phyloP scores from a whole-genome alignment of 2,329 filamentous ascomycete genomes.

The Trichoderma asperellum region DNA sequence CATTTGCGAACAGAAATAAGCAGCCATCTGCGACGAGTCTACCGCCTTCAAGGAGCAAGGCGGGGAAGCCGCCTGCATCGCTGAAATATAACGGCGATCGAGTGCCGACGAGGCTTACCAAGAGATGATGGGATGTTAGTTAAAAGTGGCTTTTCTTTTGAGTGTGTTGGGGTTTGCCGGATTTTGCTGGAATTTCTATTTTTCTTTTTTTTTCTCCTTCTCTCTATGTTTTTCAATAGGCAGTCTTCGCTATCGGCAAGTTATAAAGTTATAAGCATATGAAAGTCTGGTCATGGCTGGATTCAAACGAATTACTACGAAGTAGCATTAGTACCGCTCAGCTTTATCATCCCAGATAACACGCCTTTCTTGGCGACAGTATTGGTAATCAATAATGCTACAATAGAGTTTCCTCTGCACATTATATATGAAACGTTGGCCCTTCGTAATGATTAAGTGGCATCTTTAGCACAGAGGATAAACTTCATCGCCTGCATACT shows the following conservation, averaged over 20 bases:
- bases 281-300: not conserved
- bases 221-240: not conserved
- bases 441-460: not conserved
- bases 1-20: constrained; percentile 26
- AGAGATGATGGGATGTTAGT: constrained; percentile 18
- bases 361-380: not conserved
- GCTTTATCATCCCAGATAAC: not conserved
- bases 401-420: constrained; percentile 10
- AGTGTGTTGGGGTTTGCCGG: too few relatives aligned
- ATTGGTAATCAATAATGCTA: not conserved
- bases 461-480: not conserved
- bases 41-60: constrained; percentile 14
- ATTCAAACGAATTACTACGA: not conserved
- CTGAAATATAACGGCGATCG: constrained; percentile 29
- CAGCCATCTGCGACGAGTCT: not conserved
- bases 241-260: not conserved
- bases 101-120: constrained; percentile 29
- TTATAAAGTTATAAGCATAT: not conserved
- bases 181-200: too few relatives aligned
- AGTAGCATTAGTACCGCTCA: not conserved
- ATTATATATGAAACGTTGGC: constrained; percentile 9
- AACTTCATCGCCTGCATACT: constrained; percentile 4
- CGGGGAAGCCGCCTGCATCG: constrained; percentile 24
- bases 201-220: not conserved
- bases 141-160: not conserved